Base-by-base conservation (phyloP, 805 yeast genomes). In the Sungouiella thailandica region DNA sequence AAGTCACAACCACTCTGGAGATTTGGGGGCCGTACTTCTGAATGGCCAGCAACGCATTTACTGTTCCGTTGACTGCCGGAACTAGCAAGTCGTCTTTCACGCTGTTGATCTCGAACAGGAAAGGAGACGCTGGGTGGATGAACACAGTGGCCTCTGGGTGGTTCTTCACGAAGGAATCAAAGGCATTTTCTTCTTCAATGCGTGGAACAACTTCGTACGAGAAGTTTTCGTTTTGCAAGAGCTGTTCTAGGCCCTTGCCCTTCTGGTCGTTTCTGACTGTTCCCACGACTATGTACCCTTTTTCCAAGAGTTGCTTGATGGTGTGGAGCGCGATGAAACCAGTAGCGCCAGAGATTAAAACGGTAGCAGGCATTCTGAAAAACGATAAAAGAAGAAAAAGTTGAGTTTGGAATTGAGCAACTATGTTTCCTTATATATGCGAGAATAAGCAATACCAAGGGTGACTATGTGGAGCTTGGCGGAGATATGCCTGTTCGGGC, bases 101-200 rank as follows among this genome's bases (percentile, higher is more conserved):
- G 38, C 68, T 62, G n/a, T 62, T 54, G 16, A 62, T 55, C 9
- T 66, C 61, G 49, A 66, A 72, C 23, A 65, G 60, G 50, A 72
- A 72, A 9, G 84, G 83, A 11, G 80, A 70, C 3, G 84, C 84
- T 8, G 80, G 68, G 53, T 78, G 85, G 25, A 78, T 43, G 31
- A 78, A 78, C 24, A 69, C 74, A 9, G 62, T 60, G 35, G 76
- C 68, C 29, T 76, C 79, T 17, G 71, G 69, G 40, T 70, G 68
- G 17, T 58, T 60, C 46, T 67, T 53, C 43, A 77, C 61, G 1
- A 68, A 66, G 8, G 51, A 50, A 35, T 69, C 70, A 39, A 73
- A 74, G 1, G 77, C 74, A 10, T 62, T 62, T n/a, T 49, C 58
- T 10, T 55, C 53, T 7, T 62, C 62, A 31, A 77, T 65, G 43